phyloP scores from a whole-genome alignment of 306 rosid genomes.

The Cajanus cajan region DNA sequence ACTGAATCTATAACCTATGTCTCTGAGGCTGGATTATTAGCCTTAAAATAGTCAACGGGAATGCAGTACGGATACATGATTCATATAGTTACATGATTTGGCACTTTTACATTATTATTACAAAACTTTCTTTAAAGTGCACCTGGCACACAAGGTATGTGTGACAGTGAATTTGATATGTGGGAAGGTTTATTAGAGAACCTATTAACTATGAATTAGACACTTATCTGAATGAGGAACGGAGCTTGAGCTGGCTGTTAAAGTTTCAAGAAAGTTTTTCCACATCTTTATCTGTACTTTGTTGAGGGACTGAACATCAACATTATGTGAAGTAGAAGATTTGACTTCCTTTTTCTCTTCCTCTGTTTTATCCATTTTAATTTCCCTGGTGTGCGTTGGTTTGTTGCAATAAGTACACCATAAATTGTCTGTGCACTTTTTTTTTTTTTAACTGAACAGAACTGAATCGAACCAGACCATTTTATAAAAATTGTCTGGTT shows the following conservation, averaged over 20 bases:
- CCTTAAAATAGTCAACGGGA: background rate
- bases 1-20: background rate
- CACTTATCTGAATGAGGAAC: background rate
- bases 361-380: background rate
- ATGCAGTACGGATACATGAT: background rate
- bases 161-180: background rate
- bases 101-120: background rate
- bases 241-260: background rate
- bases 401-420: background rate
- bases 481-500: background rate
- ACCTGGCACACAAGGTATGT: background rate
- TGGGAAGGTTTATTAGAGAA: background rate
- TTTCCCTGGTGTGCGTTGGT: background rate
- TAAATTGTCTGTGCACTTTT: background rate
- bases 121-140: background rate
- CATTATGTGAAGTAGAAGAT: background rate
- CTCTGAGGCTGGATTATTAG: background rate
- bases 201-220: background rate
- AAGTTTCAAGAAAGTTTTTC: background rate
- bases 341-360: background rate
- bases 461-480: background rate
- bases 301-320: background rate
- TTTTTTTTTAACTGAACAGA: background rate
- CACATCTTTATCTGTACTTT: background rate
- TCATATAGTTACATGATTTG: background rate